Evolutionary conservation across 768 basidiomycete genomes (phyloP), one percentile per base, ranked within the genome.

Genomic region (Serendipita sp.): DNA sequence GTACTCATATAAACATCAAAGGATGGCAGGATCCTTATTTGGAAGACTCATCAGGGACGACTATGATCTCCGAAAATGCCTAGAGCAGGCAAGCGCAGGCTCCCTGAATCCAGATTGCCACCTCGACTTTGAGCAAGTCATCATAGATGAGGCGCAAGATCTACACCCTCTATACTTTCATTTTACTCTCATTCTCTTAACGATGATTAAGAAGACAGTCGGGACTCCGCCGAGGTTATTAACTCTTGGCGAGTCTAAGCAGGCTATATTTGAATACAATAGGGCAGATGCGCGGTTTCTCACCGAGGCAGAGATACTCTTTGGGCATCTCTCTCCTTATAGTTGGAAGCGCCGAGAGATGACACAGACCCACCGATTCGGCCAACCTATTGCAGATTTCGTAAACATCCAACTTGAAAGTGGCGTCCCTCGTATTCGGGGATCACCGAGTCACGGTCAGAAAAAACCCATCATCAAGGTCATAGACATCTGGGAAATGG

Each of bases 131-230:
- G 45, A 38, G 10, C 41, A 32, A 32, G 46, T 65, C 48, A 36
- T 65, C 23, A 30, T 65, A 15, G 64, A 65, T 48, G 64, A 65
- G 34, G 30, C 51, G 8, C 64, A 65, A 36, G 64, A 65, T 36
- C 32, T 51, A 11, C 48, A 45, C 10, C 34, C 64, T 5, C 34
- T 30, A 16, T 36, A 48, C 15, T 65, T 5, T 32, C 34, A 38
- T 44, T 48, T 65, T 13, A 34, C 46, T 5, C 51, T 45, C n/a
- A 18, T 34, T 16, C 34, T 65, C 38, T 15, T 65, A 23, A 16
- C 44, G 5, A 48, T 48, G n/a, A 32, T 65, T 15, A 52, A 45
- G 13, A 23, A 23, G 5, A n/a, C 13, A 3, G 15, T 4, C 18
- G 46, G 46, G 4, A 51, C 7, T 15, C 10, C 64, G 3, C 64